Evolutionary conservation across 768 basidiomycete genomes (phyloP).

Genomic region (Mycena crocata): DNA sequence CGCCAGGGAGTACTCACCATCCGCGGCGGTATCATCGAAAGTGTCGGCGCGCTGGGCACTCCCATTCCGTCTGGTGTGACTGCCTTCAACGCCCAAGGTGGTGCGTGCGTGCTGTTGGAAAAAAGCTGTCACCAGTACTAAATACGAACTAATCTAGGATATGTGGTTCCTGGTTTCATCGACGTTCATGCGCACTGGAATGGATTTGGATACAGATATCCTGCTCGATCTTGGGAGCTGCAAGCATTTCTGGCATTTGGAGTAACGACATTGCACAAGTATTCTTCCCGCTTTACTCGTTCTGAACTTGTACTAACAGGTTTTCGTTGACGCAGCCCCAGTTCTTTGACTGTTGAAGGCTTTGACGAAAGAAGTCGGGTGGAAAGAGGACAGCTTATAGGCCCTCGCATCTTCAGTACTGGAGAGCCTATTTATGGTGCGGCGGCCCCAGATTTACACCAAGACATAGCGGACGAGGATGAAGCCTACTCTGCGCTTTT

Average conservation of each 20-base stretch:
- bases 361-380: slow-evolving; percentile 76
- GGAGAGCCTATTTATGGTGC: slow-evolving; percentile 75
- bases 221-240: slow-evolving; percentile 79
- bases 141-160: slow-evolving; percentile 56
- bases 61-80: slow-evolving; percentile 52
- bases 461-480: slow-evolving; percentile 69
- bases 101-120: slow-evolving; percentile 50
- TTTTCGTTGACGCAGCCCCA: slow-evolving; percentile 66
- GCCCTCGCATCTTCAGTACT: slow-evolving; percentile 79
- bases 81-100: slow-evolving; percentile 70
- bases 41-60: slow-evolving; percentile 50
- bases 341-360: slow-evolving; percentile 68
- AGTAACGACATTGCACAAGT: slow-evolving; percentile 84
- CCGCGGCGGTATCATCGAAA: slow-evolving; percentile 69
- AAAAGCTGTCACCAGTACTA: too few species aligned
- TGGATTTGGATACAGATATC: slow-evolving; percentile 63
- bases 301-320: neutral
- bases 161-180: slow-evolving; percentile 77
- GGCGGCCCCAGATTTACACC: slow-evolving; percentile 58
- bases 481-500: slow-evolving; percentile 76
- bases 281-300: neutral
- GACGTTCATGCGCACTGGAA: slow-evolving; percentile 84
- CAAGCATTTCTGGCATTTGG: slow-evolving; percentile 82
- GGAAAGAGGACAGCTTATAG: slow-evolving; percentile 75
- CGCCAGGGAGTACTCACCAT: slow-evolving; percentile 63